These are phyloP conservation scores for Colletotrichum sp. DNA, from an alignment of 2,329 filamentous ascomycete species.

Conservation along the genomic window DNA sequence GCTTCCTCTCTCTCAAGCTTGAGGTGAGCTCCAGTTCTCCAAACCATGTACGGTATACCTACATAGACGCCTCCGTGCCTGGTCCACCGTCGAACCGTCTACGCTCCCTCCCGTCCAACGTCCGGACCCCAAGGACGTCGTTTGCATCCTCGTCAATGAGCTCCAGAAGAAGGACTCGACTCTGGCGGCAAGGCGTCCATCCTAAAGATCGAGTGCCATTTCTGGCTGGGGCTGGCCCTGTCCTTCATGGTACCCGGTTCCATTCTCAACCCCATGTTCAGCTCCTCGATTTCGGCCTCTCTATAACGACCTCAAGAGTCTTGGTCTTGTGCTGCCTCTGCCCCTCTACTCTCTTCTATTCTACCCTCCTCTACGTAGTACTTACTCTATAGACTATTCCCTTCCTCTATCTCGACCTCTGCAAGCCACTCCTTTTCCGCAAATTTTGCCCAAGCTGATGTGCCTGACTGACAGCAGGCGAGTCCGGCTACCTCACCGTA, in stretches of 20 bases:
- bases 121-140: neutral
- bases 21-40: neutral
- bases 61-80: neutral
- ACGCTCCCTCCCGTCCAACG: neutral
- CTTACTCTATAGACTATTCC: neutral
- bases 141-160: neutral
- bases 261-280: neutral
- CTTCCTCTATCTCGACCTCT: neutral
- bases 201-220: neutral
- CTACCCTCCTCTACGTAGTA: neutral
- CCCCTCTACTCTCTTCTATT: neutral
- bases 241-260: neutral
- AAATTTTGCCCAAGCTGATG: constrained; percentile 23
- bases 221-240: neutral
- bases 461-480: constrained; percentile 24
- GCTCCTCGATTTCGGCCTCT: neutral
- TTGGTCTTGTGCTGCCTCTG: constrained; percentile 22
- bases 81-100: neutral
- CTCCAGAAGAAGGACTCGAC: neutral
- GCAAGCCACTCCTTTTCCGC: neutral
- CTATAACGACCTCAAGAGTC: neutral
- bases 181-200: neutral
- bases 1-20: neutral
- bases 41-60: neutral
- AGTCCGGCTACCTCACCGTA: neutral